These are phyloP conservation scores for Aspergillus cavernicola DNA, from an alignment of 495 filamentous ascomycete genomes.

Conservation along the genomic window DNA sequence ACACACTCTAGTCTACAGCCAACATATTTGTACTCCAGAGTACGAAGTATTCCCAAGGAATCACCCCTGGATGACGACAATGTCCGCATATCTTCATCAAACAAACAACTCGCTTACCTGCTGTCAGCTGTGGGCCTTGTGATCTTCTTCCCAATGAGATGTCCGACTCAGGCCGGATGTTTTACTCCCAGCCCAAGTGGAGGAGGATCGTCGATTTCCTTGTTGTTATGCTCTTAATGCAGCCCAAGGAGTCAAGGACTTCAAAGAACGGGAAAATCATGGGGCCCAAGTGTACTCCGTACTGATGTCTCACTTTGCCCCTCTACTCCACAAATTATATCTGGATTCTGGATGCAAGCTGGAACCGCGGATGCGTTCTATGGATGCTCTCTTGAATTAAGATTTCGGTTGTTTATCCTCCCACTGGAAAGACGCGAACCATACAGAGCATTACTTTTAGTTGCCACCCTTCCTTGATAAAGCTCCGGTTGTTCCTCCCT, in stretches of 20 bases:
- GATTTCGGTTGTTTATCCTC: constrained; percentile 6
- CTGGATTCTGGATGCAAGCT: too few species aligned
- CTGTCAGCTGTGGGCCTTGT: constrained; percentile 1
- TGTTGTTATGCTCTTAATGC: not conserved
- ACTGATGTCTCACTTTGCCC: constrained; percentile 4
- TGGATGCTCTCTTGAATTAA: not conserved
- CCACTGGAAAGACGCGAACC: constrained; percentile 4
- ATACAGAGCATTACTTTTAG: not conserved
- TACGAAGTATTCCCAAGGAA: not conserved
- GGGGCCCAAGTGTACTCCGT: constrained; percentile 1
- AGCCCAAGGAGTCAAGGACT: not conserved
- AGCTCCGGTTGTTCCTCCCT: constrained; percentile 2
- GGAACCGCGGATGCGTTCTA: not conserved
- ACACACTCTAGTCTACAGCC: not conserved
- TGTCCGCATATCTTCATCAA: not conserved
- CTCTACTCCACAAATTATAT: constrained; percentile 6
- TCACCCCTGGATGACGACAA: not conserved
- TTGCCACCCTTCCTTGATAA: constrained; percentile 5
- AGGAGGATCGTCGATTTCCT: constrained; percentile 3
- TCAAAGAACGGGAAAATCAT: not conserved
- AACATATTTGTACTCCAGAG: too few species aligned
- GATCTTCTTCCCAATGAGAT: not conserved
- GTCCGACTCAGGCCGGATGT: not conserved
- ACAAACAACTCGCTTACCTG: not conserved
- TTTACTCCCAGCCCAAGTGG: not conserved